Base-by-base conservation (phyloP, 352 stramenopile genomes). In the Phytophthora meadii region DNA sequence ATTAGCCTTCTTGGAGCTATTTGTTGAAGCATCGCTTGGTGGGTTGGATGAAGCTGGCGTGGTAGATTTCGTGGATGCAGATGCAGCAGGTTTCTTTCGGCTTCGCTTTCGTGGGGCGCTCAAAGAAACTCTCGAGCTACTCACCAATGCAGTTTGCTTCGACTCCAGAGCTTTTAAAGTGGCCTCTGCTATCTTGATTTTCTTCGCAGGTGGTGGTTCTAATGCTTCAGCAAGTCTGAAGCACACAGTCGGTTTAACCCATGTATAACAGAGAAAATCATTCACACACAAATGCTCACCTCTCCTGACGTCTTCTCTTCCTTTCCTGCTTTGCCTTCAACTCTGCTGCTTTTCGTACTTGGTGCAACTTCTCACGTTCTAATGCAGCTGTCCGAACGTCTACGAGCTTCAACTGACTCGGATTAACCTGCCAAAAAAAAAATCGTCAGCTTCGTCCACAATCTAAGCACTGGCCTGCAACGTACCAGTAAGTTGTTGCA, bases 401-500 rank as follows among this genome's bases (percentile, higher is more conserved):
- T 19, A 87, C 28, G 10, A 82, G 44, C 36, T 74, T 67, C 17
- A 86, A 44, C 22, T 84, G 64, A 45, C 65, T 65, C 1, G 74
- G 68, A 68, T 72, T 85, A 56, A 79, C 70, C 79, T 88, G 44
- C 24, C 64, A 52, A 28, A 9, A 40, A 52, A 28, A 9, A 40
- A 48, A 61, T 49, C 15, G 40, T 19, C 27, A 40, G 24, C 37
- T 30, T 44, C 48, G 30, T 32, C 37, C n/a, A 56, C 5, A 36
- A 19, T 46, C 24, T n/a, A 65, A 12, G 2, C 11, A 66, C 27
- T 24, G 8, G 24, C 10, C n/a, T 36, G 12, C 32, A 48, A 73
- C 63, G 5, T 71, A 92, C 84, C 80, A 88, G 57, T 17, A 90
- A 58, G 61, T 92, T 92, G 73, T 90, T 89, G 72, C 81, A 87